Percentiles rank a stretch among this genome's conserved stretches.
Conservation (phyloP, 345 rosid species). For the Aethionema arabicum region DNA sequence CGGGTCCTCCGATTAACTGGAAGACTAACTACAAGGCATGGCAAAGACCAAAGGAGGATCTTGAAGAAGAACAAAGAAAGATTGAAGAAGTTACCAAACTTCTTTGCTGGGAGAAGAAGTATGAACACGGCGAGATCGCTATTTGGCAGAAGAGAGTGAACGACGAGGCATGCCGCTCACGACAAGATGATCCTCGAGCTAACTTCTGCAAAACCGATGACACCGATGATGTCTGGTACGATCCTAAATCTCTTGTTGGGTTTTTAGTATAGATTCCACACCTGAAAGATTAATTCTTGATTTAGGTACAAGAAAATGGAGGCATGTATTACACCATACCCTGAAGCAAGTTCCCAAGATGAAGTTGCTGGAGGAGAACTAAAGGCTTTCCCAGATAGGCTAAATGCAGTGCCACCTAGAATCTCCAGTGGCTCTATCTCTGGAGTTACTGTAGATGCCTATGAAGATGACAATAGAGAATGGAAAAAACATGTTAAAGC, state of each 20-base stretch:
- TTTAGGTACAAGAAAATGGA: slow-evolving; percentile 96
- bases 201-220: slow-evolving; percentile 72
- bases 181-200: slow-evolving; percentile 65
- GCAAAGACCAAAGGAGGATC: slow-evolving; percentile 95
- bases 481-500: slow-evolving; percentile 93
- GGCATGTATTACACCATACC: slow-evolving; percentile 78
- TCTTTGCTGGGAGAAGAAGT: slow-evolving; percentile 97
- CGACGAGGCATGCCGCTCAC: slow-evolving; percentile 53
- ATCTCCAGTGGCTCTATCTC: slow-evolving; percentile 80
- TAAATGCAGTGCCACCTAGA: slow-evolving; percentile 79
- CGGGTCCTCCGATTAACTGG: slow-evolving; percentile 99
- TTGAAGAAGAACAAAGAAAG: slow-evolving; percentile 79
- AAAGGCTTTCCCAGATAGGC: slow-evolving; percentile 80
- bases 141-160: slow-evolving; percentile 88
- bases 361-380: slow-evolving; percentile 68
- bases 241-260: neutral
- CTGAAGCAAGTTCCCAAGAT: slow-evolving; percentile 53
- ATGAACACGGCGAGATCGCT: slow-evolving; percentile 87
- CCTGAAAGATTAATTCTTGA: neutral
- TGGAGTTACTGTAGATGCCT: slow-evolving; percentile 80
- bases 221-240: slow-evolving; percentile 86
- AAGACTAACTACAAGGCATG: slow-evolving; percentile 78
- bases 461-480: slow-evolving; percentile 63
- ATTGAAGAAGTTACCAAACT: slow-evolving; percentile 83
- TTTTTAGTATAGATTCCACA: neutral